A percentile compares a stretch with the other conserved stretches of the same genome.
These are phyloP conservation scores for Crithidia brevicula DNA, from an alignment of 208 protist species.

Conservation along the genomic window DNA sequence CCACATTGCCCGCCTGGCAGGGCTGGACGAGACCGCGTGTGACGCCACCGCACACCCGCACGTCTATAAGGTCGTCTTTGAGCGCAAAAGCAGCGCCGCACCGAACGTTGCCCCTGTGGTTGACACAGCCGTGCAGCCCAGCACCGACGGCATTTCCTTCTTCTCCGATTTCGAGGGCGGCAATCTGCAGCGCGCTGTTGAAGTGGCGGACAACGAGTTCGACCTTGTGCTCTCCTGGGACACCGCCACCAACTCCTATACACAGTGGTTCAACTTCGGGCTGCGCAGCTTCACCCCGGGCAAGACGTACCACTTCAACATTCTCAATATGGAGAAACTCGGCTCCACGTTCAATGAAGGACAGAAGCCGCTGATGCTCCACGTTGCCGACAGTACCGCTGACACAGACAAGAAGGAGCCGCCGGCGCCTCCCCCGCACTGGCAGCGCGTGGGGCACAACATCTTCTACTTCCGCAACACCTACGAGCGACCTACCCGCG, in stretches of 20 bases:
- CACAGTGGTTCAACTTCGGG: conserved; percentile 98
- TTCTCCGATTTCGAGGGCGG: conserved; percentile 94
- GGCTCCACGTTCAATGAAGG: conserved; percentile 96
- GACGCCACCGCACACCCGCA: conserved; percentile 44
- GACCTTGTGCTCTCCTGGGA: conserved; percentile 94
- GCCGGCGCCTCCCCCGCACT: conserved; percentile 21
- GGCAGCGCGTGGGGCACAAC: conserved; percentile 66
- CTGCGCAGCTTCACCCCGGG: conserved; percentile 69
- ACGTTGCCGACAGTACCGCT: conserved; percentile 41
- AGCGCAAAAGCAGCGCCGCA: conserved; percentile 18
- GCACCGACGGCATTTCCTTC: conserved; percentile 71
- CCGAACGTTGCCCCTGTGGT: neutral
- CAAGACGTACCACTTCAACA: conserved; percentile 94
- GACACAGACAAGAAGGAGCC: neutral
- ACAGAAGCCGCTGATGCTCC: conserved; percentile 91
- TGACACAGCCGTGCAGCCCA: neutral
- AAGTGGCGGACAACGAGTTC: conserved; percentile 91
- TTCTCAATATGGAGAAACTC: conserved; percentile 97
- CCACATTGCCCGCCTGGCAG: conserved; percentile 60
- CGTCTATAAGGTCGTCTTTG: conserved; percentile 31
- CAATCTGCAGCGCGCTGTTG: conserved; percentile 94
- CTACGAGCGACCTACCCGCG: conserved; percentile 61
- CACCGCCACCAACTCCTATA: conserved; percentile 94
- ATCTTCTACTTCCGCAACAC: conserved; percentile 89
- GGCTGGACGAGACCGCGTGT: conserved; percentile 34